These are phyloP conservation scores for Populus nigra DNA, from an alignment of 345 rosid species.

Conservation along the genomic window DNA sequence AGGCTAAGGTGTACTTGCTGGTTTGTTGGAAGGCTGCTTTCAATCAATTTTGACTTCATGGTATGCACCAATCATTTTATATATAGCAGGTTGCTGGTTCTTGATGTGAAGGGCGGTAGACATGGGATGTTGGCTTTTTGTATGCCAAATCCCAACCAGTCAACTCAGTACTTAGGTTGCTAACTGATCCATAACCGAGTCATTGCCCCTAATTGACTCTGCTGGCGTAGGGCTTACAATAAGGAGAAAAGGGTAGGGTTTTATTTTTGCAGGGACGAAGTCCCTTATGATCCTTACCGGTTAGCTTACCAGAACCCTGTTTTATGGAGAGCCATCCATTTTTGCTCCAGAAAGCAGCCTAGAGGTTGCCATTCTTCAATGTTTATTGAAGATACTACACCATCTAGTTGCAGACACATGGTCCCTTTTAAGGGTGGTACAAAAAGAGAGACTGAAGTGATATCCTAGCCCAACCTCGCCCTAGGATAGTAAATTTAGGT, in stretches of 20 bases:
- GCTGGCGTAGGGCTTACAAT: no score
- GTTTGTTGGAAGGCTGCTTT: conserved; percentile 31
- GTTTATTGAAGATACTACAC: background rate
- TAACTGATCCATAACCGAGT: background rate
- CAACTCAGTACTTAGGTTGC: background rate
- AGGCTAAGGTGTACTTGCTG: conserved; percentile 7
- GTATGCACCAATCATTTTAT: background rate
- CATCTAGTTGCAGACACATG: background rate
- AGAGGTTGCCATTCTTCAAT: background rate
- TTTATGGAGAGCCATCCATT: no score
- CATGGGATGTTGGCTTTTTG: background rate
- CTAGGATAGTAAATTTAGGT: background rate
- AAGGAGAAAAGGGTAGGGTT: no score
- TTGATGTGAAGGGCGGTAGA: conserved; percentile 1
- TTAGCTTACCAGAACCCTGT: no score
- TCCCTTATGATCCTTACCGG: no score
- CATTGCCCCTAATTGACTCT: background rate
- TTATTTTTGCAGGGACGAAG: no score
- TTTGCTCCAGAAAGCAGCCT: no score
- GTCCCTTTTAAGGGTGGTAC: background rate
- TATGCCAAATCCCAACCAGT: background rate
- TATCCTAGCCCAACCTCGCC: background rate
- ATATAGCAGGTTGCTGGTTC: background rate
- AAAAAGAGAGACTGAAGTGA: background rate
- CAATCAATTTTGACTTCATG: conserved; percentile 19